Percentiles rank a stretch among this genome's conserved stretches.
These are phyloP conservation scores for Ophiostoma ulmi DNA, from an alignment of 2,329 filamentous ascomycete genomes.

Conservation along the genomic window DNA sequence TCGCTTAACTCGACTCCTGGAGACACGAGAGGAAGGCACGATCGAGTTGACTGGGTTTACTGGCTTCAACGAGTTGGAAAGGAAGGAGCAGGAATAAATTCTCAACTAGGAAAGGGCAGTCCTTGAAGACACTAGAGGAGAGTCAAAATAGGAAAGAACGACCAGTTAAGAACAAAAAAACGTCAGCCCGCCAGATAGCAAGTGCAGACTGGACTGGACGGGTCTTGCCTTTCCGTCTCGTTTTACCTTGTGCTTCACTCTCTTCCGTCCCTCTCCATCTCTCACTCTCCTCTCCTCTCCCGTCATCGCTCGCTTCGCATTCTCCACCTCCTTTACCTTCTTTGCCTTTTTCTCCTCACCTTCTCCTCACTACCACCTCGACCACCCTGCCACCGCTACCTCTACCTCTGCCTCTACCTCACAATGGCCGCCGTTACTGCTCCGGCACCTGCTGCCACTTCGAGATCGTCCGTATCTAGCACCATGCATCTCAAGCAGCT, in stretches of 20 bases:
- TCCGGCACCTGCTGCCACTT: conserved; percentile 30
- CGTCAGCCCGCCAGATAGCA: conserved; percentile 1
- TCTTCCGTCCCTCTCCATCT: neutral
- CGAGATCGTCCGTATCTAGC: conserved; percentile 31
- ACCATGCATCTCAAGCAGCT: conserved; percentile 37
- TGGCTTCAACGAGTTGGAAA: neutral
- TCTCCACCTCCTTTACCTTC: neutral
- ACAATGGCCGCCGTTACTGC: conserved; percentile 35
- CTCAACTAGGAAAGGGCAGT: neutral
- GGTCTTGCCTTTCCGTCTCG: conserved; percentile 8
- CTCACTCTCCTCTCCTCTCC: neutral
- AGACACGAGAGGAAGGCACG: neutral
- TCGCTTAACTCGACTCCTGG: neutral
- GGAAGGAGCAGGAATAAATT: neutral
- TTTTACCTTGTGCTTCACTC: conserved; percentile 6
- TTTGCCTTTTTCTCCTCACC: neutral
- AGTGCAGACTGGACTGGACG: neutral
- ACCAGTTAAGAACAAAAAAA: neutral
- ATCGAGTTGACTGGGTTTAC: neutral
- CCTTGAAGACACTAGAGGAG: too few species aligned
- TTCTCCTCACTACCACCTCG: neutral
- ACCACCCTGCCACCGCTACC: neutral
- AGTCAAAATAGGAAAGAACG: neutral
- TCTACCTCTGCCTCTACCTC: neutral
- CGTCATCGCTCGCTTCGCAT: neutral